Base-by-base conservation (phyloP, 768 basidiomycete species). In the Suillus spraguei region DNA sequence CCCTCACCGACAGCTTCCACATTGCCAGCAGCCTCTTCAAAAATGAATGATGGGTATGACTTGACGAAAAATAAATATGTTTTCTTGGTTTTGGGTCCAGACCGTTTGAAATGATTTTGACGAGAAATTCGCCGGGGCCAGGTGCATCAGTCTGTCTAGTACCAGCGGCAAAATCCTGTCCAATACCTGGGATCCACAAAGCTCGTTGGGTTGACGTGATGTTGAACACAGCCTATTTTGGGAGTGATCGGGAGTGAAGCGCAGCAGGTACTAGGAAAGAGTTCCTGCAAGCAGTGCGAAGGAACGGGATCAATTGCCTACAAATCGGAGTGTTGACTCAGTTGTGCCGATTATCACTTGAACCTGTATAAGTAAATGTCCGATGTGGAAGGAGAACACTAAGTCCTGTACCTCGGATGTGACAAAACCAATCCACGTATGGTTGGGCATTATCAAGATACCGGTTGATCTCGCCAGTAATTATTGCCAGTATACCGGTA, bases 1-100 rank as follows among this genome's bases (percentile, higher is more conserved):
- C 70, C 76, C n/a, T 75, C 67, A 20, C 79, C 82, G n/a, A 81
- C 72, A 35, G 72, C 72, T 28, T 74, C 74, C 39, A 81, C 74
- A 24, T 70, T 71, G 20, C 82, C 81, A 7, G 81, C 77, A 17
- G 63, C 72, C n/a, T 83, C 81, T 5, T 58, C 63, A 6, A 80
- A 82, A 36, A 78, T 58, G 52, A 80, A 66, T 17, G 70, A 68
- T 1, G 82, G 83, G 62, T 63, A 84, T 4, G 70, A 60, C n/a
- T 77, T 64, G n/a, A 82, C 50, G 11, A 65, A 1, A 1, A 53
- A 60, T 56, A 22, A 65, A 63, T 3, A 62, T 63, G 2, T 13
- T 14, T 38, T 60, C 65, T 47, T 62, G 66, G 33, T 72, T 66
- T 59, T 69, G 84, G 84, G 64, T 85, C 83, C 24, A 85, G 65